A percentile compares a stretch with the other conserved stretches of the same genome.
Evolutionary conservation across 2,329 filamentous ascomycete genomes (phyloP).

Genomic region (Aspergillus quadrilineatus): DNA sequence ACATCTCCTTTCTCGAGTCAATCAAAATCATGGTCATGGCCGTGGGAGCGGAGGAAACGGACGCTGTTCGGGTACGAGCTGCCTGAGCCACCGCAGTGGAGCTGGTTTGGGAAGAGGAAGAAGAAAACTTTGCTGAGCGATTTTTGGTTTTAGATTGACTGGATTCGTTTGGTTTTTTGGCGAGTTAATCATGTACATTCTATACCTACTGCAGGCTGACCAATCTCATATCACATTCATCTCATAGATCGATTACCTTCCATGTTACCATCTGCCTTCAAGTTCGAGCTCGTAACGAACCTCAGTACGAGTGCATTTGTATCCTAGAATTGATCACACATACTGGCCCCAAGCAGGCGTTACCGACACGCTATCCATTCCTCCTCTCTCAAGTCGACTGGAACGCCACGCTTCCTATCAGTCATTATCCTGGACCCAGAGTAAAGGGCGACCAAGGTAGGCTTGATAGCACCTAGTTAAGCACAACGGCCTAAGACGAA

Average conservation of each 20-base stretch:
- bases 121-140: neutral
- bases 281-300: no score
- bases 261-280: no score
- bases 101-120: constrained; percentile 2
- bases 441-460: no score
- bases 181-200: neutral
- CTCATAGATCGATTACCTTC: neutral
- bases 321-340: no score
- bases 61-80: constrained; percentile 17
- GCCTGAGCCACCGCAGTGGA: constrained; percentile 9
- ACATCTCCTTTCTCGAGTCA: neutral
- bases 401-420: no score
- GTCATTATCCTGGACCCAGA: no score
- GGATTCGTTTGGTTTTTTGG: neutral
- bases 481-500: no score
- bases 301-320: no score
- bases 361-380: neutral
- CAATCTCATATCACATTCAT: neutral
- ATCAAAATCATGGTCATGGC: constrained; percentile 23
- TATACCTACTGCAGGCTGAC: neutral
- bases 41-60: constrained; percentile 18
- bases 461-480: no score
- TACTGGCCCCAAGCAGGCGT: no score
- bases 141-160: neutral
- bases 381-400: neutral